Conservation (phyloP, 441 rosid genomes). For the Euphorbia schlechtendalii region DNA sequence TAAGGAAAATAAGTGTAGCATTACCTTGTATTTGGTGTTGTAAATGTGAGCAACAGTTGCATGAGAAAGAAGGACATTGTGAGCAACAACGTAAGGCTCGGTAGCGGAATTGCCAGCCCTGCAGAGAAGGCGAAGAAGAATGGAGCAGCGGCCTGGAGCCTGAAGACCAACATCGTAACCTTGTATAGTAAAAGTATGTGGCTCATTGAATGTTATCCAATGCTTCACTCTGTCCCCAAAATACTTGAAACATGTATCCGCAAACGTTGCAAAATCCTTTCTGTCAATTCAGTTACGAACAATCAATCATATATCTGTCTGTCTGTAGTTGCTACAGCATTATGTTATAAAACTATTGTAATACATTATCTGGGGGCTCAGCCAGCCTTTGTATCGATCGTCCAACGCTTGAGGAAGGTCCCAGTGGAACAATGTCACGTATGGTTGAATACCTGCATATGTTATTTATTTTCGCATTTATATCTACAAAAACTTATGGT, state of each 20-base stretch:
- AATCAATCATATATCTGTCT: no score
- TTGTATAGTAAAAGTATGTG: conserved; percentile 27
- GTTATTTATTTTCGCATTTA: no score
- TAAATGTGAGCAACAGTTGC: conserved; percentile 24
- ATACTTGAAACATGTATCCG: conserved; percentile 27
- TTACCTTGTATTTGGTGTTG: conserved; percentile 28
- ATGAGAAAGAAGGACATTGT: conserved; percentile 26
- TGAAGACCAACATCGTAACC: conserved; percentile 32
- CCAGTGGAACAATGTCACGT: conserved; percentile 37
- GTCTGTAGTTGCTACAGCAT: no score
- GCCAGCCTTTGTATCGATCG: conserved; percentile 32
- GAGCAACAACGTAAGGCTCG: conserved; percentile 33
- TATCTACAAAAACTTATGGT: no score
- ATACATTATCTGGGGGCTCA: conserved; percentile 29
- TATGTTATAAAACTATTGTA: no score
- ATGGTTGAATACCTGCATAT: conserved; percentile 28
- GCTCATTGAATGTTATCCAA: conserved; percentile 38
- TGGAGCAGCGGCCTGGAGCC: conserved; percentile 35
- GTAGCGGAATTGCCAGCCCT: conserved; percentile 28
- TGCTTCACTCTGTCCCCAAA: conserved; percentile 34
- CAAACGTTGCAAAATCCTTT: conserved; percentile 24
- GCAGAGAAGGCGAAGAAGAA: conserved; percentile 22
- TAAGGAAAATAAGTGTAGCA: no score
- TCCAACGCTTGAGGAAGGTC: conserved; percentile 40
- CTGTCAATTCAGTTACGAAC: conserved; percentile 7